Conservation (phyloP, 2,329 filamentous ascomycete species). For the Cylindrodendrum hubeiense region DNA sequence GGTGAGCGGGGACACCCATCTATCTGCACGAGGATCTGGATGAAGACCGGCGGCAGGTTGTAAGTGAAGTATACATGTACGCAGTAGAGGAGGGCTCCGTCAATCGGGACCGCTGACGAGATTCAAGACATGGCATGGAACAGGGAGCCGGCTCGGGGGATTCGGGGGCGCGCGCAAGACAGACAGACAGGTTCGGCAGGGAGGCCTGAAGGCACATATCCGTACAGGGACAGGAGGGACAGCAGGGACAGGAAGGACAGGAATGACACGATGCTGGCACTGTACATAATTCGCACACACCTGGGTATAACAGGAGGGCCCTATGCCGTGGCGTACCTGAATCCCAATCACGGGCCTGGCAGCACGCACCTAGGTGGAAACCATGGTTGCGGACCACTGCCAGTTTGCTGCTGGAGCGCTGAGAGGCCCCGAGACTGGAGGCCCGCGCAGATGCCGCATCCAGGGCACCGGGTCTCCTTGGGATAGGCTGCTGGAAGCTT, state of each 20-base stretch:
- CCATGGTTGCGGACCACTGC: neutral
- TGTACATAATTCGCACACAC: neutral
- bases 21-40: constrained; percentile 11
- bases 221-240: neutral
- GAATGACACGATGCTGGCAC: neutral
- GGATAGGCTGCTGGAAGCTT: constrained; percentile 25
- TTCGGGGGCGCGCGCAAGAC: neutral
- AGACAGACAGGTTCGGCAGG: neutral
- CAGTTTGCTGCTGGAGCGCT: constrained; percentile 18
- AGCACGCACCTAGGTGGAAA: constrained; percentile 11
- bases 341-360: constrained; percentile 7
- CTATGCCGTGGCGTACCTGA: constrained; percentile 8
- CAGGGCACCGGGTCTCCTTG: constrained; percentile 32
- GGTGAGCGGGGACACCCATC: constrained; percentile 4
- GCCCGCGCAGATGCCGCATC: constrained; percentile 34
- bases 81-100: too few species aligned
- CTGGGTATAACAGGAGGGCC: neutral
- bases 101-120: constrained; percentile 14
- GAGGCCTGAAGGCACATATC: neutral
- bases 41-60: neutral
- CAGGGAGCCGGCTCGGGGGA: neutral
- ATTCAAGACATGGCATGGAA: constrained; percentile 14
- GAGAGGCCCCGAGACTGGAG: constrained; percentile 8
- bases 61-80: neutral
- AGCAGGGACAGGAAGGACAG: too few species aligned